A percentile compares a stretch with the other conserved stretches of the same genome.
phyloP scores from a whole-genome alignment of 2,329 filamentous ascomycete species.

The Paramyrothecium sp. region DNA sequence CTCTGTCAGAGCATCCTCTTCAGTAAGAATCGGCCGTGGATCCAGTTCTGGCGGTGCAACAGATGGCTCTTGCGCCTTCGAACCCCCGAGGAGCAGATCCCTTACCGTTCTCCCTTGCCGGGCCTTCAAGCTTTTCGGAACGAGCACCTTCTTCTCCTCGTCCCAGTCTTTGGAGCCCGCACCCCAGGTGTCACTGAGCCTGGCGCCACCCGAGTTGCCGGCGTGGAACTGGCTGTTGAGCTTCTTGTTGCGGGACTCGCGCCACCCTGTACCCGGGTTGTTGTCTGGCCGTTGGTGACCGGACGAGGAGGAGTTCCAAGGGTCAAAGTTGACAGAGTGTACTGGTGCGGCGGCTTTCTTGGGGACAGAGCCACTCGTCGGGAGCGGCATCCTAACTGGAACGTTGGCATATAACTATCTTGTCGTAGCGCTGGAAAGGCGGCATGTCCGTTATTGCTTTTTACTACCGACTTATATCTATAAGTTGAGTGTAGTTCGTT shows the following conservation, averaged over 20 bases:
- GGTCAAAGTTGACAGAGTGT: conserved; percentile 53
- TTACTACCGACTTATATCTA: too few relatives aligned
- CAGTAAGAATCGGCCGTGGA: conserved; percentile 8
- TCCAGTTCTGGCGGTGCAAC: neutral
- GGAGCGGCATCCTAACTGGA: neutral
- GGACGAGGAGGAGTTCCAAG: conserved; percentile 71
- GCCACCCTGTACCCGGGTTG: conserved; percentile 64
- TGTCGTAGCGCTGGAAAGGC: neutral
- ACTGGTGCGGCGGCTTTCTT: conserved; percentile 38
- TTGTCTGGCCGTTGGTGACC: conserved; percentile 79
- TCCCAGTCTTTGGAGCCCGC: conserved; percentile 59
- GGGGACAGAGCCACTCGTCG: conserved; percentile 1
- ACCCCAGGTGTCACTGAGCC: conserved; percentile 65
- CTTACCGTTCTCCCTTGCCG: conserved; percentile 43
- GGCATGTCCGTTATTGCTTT: neutral
- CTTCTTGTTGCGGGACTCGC: conserved; percentile 66
- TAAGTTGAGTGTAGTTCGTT: too few relatives aligned
- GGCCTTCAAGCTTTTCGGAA: conserved; percentile 40
- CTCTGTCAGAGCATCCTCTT: conserved; percentile 19
- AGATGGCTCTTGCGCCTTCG: conserved; percentile 34
- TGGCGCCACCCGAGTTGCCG: conserved; percentile 54
- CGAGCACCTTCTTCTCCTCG: conserved; percentile 37
- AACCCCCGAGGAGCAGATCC: conserved; percentile 52
- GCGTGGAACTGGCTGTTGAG: conserved; percentile 66
- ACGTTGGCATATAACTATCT: neutral